These are phyloP conservation scores for Creolimax fragrantissima DNA, from an alignment of 78 protist species.

Conservation along the genomic window DNA sequence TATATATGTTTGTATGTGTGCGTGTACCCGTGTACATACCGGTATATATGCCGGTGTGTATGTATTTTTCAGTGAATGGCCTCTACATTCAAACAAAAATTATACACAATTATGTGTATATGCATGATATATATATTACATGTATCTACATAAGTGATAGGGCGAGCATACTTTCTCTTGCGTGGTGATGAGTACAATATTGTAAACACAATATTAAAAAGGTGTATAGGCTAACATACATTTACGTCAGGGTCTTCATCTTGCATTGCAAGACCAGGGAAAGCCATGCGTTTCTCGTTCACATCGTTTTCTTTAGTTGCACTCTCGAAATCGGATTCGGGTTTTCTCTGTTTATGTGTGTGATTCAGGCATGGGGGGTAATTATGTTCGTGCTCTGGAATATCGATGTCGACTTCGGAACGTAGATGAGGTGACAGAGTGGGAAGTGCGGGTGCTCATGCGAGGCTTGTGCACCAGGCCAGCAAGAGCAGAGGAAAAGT, in stretches of 20 bases:
- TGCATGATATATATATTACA: too few relatives aligned
- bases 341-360: background rate
- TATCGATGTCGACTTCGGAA: background rate
- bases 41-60: background rate
- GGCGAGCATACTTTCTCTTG: too few relatives aligned
- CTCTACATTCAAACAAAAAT: too few relatives aligned
- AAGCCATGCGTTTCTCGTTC: background rate
- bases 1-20: background rate
- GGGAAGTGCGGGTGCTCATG: too few relatives aligned
- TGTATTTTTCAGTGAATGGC: too few relatives aligned
- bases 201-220: too few relatives aligned
- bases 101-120: too few relatives aligned
- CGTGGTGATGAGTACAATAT: too few relatives aligned
- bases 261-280: conserved; percentile 61
- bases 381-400: background rate
- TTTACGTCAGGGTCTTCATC: conserved; percentile 17
- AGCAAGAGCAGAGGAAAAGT: too few relatives aligned
- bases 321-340: background rate
- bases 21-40: background rate
- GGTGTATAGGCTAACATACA: too few relatives aligned
- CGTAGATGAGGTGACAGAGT: too few relatives aligned
- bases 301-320: background rate
- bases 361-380: background rate
- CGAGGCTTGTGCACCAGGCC: too few relatives aligned
- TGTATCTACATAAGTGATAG: background rate